phyloP scores from a whole-genome alignment of 1,284 basidiomycete species.

The Lentinula novae-zelandiae region DNA sequence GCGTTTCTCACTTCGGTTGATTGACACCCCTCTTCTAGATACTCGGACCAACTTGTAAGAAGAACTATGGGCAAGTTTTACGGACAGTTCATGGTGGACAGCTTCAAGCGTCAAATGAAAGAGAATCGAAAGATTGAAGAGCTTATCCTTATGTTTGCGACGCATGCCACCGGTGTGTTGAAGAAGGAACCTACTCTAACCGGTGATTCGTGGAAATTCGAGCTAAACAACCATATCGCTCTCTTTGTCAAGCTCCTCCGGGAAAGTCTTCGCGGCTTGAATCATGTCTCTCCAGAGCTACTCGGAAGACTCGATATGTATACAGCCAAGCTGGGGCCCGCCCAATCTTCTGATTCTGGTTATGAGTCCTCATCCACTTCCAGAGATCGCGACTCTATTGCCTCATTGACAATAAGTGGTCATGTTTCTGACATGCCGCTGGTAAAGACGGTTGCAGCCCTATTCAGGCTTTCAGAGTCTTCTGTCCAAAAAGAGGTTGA shows the following conservation, averaged over 20 bases:
- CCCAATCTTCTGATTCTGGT: slow-evolving; percentile 55
- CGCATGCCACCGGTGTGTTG: slow-evolving; percentile 80
- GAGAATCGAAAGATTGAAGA: slow-evolving; percentile 97
- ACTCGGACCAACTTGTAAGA: slow-evolving; percentile 83
- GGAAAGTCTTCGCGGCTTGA: slow-evolving; percentile 71
- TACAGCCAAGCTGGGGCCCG: slow-evolving; percentile 71
- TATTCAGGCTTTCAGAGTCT: slow-evolving; percentile 74
- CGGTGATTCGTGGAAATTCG: slow-evolving; percentile 87
- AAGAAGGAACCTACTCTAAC: slow-evolving; percentile 79
- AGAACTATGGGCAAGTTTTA: slow-evolving; percentile 90
- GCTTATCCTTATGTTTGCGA: slow-evolving; percentile 93
- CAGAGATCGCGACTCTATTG: slow-evolving; percentile 51
- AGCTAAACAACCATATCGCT: slow-evolving; percentile 89
- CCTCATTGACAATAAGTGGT: slow-evolving; percentile 35
- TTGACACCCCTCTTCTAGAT: slow-evolving; percentile 41
- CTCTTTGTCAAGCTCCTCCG: slow-evolving; percentile 83
- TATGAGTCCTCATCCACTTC: slow-evolving; percentile 63
- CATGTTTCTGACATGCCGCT: slow-evolving; percentile 72
- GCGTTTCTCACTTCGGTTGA: neutral
- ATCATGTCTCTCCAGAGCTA: slow-evolving; percentile 82
- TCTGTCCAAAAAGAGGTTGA: slow-evolving; percentile 77
- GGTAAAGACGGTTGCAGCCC: slow-evolving; percentile 62
- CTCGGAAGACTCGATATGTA: slow-evolving; percentile 80
- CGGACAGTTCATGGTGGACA: slow-evolving; percentile 80
- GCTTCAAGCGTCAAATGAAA: slow-evolving; percentile 86